These are phyloP conservation scores for Metschnikowia sp. DNA, from an alignment of 805 yeast species.

Conservation along the genomic window DNA sequence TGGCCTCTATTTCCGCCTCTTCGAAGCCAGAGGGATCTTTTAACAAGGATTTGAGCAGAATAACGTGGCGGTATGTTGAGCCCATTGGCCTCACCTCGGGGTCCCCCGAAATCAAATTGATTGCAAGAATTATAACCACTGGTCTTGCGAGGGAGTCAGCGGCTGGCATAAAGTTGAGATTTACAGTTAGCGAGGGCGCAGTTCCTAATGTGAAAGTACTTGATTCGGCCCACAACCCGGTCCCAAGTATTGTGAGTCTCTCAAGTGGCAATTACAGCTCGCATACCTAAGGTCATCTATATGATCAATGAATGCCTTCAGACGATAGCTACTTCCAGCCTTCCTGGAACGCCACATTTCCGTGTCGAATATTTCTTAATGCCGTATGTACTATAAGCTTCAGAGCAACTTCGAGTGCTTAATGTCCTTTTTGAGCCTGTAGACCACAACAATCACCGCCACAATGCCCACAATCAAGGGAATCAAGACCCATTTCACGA, in stretches of 20 bases:
- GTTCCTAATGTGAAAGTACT: constrained; percentile 39
- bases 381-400: constrained; percentile 1
- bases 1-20: constrained; percentile 67
- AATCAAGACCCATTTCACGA: constrained; percentile 39
- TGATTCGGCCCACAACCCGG: constrained; percentile 28
- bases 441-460: constrained; percentile 44
- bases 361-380: background rate
- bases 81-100: constrained; percentile 45
- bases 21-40: constrained; percentile 92
- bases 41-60: constrained; percentile 78
- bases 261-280: constrained; percentile 51
- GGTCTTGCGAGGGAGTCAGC: constrained; percentile 69
- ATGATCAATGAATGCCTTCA: background rate
- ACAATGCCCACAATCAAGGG: constrained; percentile 40
- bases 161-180: constrained; percentile 70
- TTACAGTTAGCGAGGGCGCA: constrained; percentile 47
- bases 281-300: background rate
- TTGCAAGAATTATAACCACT: constrained; percentile 82
- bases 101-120: constrained; percentile 49
- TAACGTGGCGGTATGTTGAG: constrained; percentile 71
- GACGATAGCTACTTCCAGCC: background rate
- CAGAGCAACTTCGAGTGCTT: constrained; percentile 58
- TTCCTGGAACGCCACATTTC: background rate
- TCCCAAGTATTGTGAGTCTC: constrained; percentile 46
- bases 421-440: constrained; percentile 57